phyloP scores from a whole-genome alignment of 495 filamentous ascomycete genomes.

The Rostrohypoxylon terebratum region DNA sequence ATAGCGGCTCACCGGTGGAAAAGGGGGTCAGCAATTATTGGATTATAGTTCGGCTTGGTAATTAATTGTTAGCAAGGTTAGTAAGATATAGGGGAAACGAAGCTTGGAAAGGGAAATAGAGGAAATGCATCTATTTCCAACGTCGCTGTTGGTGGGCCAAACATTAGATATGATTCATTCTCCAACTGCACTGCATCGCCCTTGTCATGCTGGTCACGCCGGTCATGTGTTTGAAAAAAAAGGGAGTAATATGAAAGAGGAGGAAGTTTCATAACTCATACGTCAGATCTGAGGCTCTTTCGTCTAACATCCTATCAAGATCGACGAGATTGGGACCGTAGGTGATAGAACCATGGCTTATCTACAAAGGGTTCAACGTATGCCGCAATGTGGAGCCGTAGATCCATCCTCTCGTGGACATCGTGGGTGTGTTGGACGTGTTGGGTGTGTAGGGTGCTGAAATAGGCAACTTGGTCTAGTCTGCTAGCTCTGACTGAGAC shows the following conservation, averaged over 20 bases:
- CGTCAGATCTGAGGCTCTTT: slow-evolving; percentile 28
- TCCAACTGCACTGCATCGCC: too few species aligned
- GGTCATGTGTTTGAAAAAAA: neutral
- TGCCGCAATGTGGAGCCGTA: slow-evolving; percentile 27
- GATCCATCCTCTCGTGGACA: neutral
- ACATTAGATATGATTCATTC: neutral
- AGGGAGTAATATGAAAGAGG: neutral
- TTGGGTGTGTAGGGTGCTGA: slow-evolving; percentile 1
- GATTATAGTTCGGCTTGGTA: neutral
- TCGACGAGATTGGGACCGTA: slow-evolving; percentile 20
- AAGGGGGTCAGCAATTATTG: neutral
- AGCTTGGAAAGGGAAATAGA: neutral
- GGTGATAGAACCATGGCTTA: slow-evolving; percentile 21
- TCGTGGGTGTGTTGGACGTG: neutral
- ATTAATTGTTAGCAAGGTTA: neutral
- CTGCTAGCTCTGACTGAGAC: slow-evolving; percentile 1
- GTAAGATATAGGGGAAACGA: neutral
- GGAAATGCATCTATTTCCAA: neutral
- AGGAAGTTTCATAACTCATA: neutral
- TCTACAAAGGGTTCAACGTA: slow-evolving; percentile 17
- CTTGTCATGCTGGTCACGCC: too few species aligned
- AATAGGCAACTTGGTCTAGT: slow-evolving; percentile 10
- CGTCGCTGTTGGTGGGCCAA: neutral
- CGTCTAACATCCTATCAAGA: slow-evolving; percentile 27
- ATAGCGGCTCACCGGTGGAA: slow-evolving; percentile 5